Percentiles rank a stretch among this genome's conserved stretches.
Conservation (phyloP, 352 stramenopile species). For the Thraustochytrium striatum region DNA sequence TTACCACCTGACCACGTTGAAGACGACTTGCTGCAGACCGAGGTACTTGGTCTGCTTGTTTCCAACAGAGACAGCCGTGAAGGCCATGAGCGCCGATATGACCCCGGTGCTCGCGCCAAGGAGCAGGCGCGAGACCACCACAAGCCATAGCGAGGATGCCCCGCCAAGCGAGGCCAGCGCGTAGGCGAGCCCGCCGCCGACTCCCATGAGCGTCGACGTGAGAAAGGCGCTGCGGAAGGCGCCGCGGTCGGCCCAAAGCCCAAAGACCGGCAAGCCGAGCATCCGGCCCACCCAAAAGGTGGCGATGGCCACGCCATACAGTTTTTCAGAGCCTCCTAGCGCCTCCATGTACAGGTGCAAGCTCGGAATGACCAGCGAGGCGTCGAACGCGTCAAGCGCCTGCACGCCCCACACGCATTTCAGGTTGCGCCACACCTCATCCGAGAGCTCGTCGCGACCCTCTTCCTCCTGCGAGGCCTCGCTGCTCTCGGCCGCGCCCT, state of each 20-base stretch:
- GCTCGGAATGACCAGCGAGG: not conserved
- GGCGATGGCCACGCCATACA: not conserved
- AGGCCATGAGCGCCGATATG: conserved; percentile 15
- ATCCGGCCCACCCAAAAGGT: not conserved
- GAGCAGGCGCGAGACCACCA: conserved; percentile 2
- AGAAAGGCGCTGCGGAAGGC: not conserved
- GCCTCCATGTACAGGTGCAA: not conserved
- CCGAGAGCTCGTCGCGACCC: no score
- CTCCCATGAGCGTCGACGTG: not conserved
- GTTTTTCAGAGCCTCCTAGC: not conserved
- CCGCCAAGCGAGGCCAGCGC: not conserved
- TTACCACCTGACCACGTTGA: not conserved
- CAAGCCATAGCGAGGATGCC: not conserved
- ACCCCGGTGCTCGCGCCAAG: conserved; percentile 3
- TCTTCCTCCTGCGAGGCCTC: no score
- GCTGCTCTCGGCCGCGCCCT: no score
- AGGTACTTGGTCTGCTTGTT: not conserved
- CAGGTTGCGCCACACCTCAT: no score
- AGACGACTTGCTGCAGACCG: not conserved
- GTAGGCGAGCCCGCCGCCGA: not conserved
- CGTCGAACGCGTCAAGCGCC: not conserved
- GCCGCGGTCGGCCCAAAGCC: not conserved
- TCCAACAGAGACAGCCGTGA: not conserved
- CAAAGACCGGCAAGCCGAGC: not conserved
- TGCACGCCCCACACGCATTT: conserved; percentile 12